These are phyloP conservation scores for Metschnikowia sp. DNA, from an alignment of 805 yeast genomes.

Conservation along the genomic window DNA sequence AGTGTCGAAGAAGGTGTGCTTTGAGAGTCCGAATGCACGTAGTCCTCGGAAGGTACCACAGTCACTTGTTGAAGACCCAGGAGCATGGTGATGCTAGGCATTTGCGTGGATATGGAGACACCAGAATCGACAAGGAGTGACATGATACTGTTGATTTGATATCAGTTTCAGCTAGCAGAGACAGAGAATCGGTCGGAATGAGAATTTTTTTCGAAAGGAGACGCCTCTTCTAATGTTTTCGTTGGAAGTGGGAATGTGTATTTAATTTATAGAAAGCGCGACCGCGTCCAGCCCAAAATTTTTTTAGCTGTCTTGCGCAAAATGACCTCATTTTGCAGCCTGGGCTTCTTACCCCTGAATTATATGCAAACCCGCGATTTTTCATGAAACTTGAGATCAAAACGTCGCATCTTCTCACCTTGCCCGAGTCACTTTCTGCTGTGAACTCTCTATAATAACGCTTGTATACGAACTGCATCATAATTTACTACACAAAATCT, in stretches of 20 bases:
- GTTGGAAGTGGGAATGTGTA: too few species aligned
- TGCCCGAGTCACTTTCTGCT: too few species aligned
- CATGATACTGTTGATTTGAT: slow-evolving; percentile 2
- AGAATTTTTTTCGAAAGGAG: not conserved
- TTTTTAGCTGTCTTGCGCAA: slow-evolving; percentile 2
- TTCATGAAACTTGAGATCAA: too few species aligned
- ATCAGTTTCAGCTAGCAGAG: too few species aligned
- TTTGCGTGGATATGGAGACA: slow-evolving; percentile 3
- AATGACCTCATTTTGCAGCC: slow-evolving; percentile 1
- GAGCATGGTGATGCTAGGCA: slow-evolving; percentile 10
- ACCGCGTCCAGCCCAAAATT: not conserved
- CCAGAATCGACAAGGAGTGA: slow-evolving; percentile 17
- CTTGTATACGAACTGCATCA: too few species aligned
- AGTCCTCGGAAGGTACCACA: slow-evolving; percentile 2
- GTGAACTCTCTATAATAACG: too few species aligned
- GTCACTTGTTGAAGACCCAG: slow-evolving; percentile 17
- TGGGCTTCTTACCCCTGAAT: slow-evolving; percentile 5
- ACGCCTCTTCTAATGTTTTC: too few species aligned
- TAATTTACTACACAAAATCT: too few species aligned
- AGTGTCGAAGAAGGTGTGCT: not conserved
- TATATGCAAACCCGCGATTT: slow-evolving; percentile 1
- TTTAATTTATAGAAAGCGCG: not conserved
- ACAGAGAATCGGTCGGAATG: not conserved
- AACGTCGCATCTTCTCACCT: too few species aligned
- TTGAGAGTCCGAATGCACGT: not conserved